phyloP scores from a whole-genome alignment of 768 basidiomycete genomes.

The Psilocybe sp. region DNA sequence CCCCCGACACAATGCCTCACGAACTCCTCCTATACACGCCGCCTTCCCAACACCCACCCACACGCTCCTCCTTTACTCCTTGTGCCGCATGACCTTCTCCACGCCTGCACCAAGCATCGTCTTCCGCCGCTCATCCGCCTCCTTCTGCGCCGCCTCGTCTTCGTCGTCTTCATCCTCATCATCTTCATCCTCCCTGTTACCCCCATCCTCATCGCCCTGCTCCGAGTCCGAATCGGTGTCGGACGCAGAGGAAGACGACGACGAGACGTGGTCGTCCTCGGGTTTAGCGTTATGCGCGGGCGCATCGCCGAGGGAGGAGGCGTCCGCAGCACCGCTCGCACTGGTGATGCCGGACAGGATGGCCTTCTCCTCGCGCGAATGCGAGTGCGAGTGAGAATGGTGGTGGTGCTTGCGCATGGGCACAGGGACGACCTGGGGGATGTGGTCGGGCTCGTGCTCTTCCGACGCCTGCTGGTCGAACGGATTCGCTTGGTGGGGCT shows the following conservation, averaged over 20 bases:
- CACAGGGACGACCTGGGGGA: conserved; percentile 11
- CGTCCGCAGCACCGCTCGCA: neutral
- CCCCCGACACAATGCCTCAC: neutral
- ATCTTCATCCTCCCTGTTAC: conserved; percentile 15
- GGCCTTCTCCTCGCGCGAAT: conserved; percentile 1
- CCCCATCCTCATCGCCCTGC: conserved; percentile 10
- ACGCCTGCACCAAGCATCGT: conserved; percentile 43
- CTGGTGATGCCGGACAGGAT: neutral
- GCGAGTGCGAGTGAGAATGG: conserved; percentile 11
- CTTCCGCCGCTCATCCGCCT: conserved; percentile 26
- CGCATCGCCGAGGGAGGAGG: neutral
- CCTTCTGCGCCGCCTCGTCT: conserved; percentile 15
- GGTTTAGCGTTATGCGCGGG: no score
- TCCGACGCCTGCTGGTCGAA: neutral
- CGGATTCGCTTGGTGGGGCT: no score
- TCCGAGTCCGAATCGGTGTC: conserved; percentile 10
- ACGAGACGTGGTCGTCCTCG: conserved; percentile 5
- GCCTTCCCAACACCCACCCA: neutral
- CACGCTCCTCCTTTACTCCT: conserved; percentile 8
- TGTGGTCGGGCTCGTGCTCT: conserved; percentile 11
- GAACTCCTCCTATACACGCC: no score
- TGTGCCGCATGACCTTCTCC: conserved; percentile 48
- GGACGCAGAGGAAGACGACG: conserved; percentile 6
- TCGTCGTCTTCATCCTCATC: conserved; percentile 19
- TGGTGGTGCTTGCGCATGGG: conserved; percentile 14